Conservation (phyloP, 1,139 yeast species). For the Geotrichum phurueaensis region DNA sequence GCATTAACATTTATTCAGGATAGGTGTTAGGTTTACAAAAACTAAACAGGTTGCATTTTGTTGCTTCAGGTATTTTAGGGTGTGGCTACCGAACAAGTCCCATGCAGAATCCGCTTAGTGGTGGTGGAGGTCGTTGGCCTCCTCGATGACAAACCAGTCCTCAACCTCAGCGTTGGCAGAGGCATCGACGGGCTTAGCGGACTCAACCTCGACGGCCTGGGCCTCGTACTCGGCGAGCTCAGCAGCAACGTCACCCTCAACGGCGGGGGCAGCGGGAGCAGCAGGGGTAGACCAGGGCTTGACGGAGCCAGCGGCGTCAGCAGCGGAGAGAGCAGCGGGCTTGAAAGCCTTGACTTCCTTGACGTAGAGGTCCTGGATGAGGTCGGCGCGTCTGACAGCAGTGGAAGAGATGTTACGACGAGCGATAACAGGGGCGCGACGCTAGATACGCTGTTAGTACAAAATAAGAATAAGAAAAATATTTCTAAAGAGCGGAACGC, state of each 20-base stretch:
- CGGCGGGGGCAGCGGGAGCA: slow-evolving; percentile 65
- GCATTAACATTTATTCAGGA: not conserved
- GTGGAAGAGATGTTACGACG: slow-evolving; percentile 17
- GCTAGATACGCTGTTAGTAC: slow-evolving; percentile 9
- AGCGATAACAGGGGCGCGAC: slow-evolving; percentile 14
- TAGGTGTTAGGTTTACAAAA: not conserved
- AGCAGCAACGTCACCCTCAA: slow-evolving; percentile 66
- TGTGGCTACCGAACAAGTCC: not conserved
- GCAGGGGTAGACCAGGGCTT: slow-evolving; percentile 75
- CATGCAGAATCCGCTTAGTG: not conserved
- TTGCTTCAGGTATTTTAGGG: not conserved
- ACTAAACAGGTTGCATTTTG: not conserved
- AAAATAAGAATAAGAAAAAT: not conserved
- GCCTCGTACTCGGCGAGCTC: slow-evolving; percentile 71
- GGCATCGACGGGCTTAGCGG: slow-evolving; percentile 41
- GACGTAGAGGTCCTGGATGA: slow-evolving; percentile 79
- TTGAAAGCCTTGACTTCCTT: slow-evolving; percentile 83
- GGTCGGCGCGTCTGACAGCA: slow-evolving; percentile 38
- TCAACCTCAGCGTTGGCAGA: slow-evolving; percentile 42
- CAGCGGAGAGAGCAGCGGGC: slow-evolving; percentile 67
- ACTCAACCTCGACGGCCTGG: slow-evolving; percentile 65
- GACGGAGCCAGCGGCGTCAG: slow-evolving; percentile 73
- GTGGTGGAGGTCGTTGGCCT: slow-evolving; percentile 57
- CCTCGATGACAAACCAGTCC: slow-evolving; percentile 66
- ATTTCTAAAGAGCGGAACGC: not conserved